phyloP scores from a whole-genome alignment of 805 yeast species.

The Candida pseudoglaebosa region DNA sequence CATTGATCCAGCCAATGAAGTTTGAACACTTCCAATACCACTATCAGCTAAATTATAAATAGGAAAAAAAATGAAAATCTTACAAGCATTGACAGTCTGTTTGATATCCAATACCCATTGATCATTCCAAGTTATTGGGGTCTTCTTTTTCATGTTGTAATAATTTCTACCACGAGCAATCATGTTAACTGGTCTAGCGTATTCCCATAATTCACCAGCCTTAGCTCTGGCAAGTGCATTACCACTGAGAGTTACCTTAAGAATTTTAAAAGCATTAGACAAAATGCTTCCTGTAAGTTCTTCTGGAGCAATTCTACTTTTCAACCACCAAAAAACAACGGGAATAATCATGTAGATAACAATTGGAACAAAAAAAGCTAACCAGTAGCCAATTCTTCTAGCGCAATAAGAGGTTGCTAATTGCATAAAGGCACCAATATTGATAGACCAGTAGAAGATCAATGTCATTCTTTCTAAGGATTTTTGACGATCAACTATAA shows the following conservation, averaged over 20 bases:
- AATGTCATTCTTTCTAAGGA: slow-evolving; percentile 41
- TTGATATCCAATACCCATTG: slow-evolving; percentile 46
- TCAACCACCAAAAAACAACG: slow-evolving; percentile 22
- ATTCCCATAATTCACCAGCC: slow-evolving; percentile 44
- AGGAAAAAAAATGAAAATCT: slow-evolving; percentile 41
- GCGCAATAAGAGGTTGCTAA: slow-evolving; percentile 51
- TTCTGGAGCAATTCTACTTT: slow-evolving; percentile 27
- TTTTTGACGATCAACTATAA: slow-evolving; percentile 49
- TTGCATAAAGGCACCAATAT: slow-evolving; percentile 51
- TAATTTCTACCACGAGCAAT: slow-evolving; percentile 37
- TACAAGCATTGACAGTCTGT: slow-evolving; percentile 42
- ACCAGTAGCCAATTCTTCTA: slow-evolving; percentile 51
- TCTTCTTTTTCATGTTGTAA: slow-evolving; percentile 28
- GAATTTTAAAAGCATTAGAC: slow-evolving; percentile 38
- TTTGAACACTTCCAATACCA: slow-evolving; percentile 47
- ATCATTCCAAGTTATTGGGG: slow-evolving; percentile 38
- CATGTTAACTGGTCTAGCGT: slow-evolving; percentile 45
- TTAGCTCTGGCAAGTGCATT: slow-evolving; percentile 40
- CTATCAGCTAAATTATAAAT: slow-evolving; percentile 40
- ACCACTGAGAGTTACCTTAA: slow-evolving; percentile 39
- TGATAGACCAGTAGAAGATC: slow-evolving; percentile 53
- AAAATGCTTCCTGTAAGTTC: slow-evolving; percentile 46
- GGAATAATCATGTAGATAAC: slow-evolving; percentile 30
- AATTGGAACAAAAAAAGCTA: slow-evolving; percentile 48
- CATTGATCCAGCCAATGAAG: slow-evolving; percentile 55